These are phyloP conservation scores for Erythrophleum ivorense DNA, from an alignment of 331 rosid genomes.

Conservation along the genomic window DNA sequence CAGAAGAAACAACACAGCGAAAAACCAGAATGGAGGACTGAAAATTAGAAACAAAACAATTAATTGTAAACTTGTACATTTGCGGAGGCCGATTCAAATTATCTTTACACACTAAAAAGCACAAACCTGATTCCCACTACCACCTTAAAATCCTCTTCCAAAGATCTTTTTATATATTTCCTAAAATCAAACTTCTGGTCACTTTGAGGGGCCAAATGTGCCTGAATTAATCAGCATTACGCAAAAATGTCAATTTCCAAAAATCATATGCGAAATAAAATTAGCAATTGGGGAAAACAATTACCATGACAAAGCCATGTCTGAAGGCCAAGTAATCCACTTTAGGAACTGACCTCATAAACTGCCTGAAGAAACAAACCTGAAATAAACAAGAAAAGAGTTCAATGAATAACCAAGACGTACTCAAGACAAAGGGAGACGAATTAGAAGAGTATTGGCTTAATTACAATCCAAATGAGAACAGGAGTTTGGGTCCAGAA, in stretches of 20 bases:
- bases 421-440: not conserved
- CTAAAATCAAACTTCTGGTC: conserved; percentile 76
- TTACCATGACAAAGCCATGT: conserved; percentile 82
- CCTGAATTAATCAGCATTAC: conserved; percentile 50
- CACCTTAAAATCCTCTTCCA: conserved; percentile 92
- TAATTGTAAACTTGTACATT: not conserved
- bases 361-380: conserved; percentile 92
- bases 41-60: conserved; percentile 15
- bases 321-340: conserved; percentile 90
- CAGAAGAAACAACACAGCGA: conserved; percentile 76
- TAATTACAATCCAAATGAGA: conserved; percentile 77
- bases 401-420: not conserved
- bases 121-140: conserved; percentile 84
- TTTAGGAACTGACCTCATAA: conserved; percentile 86
- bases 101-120: not conserved
- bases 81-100: not conserved
- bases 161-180: conserved; percentile 69
- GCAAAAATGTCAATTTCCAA: not conserved
- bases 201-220: conserved; percentile 89
- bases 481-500: conserved; percentile 71
- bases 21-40: conserved; percentile 90
- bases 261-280: not conserved
- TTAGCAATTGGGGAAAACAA: not conserved
- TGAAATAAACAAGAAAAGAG: conserved; percentile 29
- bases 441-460: conserved; percentile 7